Evolutionary conservation across 345 rosid genomes (phyloP).

Genomic region (Atalantia buxifolia): DNA sequence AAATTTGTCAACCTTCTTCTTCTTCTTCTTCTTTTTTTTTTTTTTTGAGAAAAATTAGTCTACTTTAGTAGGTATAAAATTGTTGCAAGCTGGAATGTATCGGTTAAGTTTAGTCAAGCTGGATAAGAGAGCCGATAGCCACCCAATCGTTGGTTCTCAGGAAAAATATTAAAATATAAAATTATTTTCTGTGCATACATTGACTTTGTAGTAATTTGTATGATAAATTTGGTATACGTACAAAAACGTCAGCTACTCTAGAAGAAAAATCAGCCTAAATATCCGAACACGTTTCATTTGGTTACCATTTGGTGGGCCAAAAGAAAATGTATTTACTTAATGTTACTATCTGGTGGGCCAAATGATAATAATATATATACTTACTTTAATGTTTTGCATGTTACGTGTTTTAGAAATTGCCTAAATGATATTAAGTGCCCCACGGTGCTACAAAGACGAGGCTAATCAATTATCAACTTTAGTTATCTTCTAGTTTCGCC

Average conservation of each 20-base stretch:
- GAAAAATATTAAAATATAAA: no score
- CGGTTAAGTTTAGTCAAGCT: neutral
- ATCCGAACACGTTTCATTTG: neutral
- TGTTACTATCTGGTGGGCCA: no score
- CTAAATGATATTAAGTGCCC: neutral
- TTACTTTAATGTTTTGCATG: neutral
- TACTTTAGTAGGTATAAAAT: no score
- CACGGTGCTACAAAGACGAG: neutral
- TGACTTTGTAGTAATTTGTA: neutral
- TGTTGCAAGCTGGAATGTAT: neutral
- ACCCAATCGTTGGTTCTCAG: neutral
- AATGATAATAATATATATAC: neutral
- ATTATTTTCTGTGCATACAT: neutral
- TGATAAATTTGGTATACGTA: neutral
- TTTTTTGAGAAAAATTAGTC: no score
- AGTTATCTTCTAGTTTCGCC: neutral
- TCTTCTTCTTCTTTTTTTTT: no score
- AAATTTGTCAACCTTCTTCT: no score
- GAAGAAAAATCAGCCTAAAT: no score
- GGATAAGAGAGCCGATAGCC: neutral
- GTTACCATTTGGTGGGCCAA: neutral
- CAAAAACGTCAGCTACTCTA: neutral
- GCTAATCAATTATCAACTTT: neutral
- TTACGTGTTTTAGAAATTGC: neutral
- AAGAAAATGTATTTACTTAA: neutral